These are phyloP conservation scores for Gaertneriomyces semiglobifer DNA, from an alignment of 192 early-diverging fungal genomes.

Conservation along the genomic window DNA sequence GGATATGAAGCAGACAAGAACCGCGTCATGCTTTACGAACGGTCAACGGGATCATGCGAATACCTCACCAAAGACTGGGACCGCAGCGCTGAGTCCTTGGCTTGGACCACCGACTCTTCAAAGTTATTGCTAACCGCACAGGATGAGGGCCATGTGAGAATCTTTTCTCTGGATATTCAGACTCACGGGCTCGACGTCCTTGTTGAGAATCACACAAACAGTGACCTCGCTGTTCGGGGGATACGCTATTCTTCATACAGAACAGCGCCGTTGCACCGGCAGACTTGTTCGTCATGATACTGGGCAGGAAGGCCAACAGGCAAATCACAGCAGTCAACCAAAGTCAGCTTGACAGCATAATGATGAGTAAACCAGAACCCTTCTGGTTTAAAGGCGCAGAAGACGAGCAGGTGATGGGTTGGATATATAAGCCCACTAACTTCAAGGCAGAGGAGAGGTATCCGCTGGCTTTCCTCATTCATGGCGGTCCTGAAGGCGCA, in stretches of 20 bases:
- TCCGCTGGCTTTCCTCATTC: slow-evolving; percentile 74
- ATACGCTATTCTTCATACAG: slow-evolving; percentile 12
- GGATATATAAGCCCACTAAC: slow-evolving; percentile 58
- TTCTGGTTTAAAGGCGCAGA: slow-evolving; percentile 66
- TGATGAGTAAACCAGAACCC: slow-evolving; percentile 56
- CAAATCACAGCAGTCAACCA: not conserved
- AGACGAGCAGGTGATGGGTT: slow-evolving; percentile 59
- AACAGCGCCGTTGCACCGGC: slow-evolving; percentile 7
- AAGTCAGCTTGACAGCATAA: not conserved
- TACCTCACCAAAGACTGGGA: slow-evolving; percentile 48
- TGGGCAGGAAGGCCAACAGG: not conserved
- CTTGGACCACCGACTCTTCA: slow-evolving; percentile 58
- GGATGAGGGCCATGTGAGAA: slow-evolving; percentile 64
- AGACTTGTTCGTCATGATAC: slow-evolving; percentile 13
- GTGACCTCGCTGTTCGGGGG: slow-evolving; percentile 4
- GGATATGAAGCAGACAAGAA: slow-evolving; percentile 78
- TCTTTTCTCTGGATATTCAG: slow-evolving; percentile 42
- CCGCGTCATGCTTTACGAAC: slow-evolving; percentile 58
- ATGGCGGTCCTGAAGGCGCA: slow-evolving; percentile 77
- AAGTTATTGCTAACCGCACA: slow-evolving; percentile 59
- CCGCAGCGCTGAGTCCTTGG: slow-evolving; percentile 52
- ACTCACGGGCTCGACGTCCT: not conserved
- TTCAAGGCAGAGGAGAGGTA: slow-evolving; percentile 59
- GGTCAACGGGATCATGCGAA: slow-evolving; percentile 24
- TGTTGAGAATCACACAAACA: slow-evolving; percentile 12